Conservation (phyloP, 805 yeast species). For the Ogataea parapolymorpha region DNA sequence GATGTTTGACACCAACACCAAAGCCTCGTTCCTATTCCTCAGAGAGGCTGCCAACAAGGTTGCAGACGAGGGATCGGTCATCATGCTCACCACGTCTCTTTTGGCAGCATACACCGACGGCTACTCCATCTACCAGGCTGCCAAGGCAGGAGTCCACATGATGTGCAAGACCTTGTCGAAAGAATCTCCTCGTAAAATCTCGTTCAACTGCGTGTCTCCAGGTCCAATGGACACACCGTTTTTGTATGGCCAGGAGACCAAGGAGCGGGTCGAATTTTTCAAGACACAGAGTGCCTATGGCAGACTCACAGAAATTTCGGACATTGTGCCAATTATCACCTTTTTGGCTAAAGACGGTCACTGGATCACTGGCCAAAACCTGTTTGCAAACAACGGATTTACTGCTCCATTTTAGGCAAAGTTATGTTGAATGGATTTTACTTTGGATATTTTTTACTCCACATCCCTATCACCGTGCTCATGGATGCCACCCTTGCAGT, state of each 20-base stretch:
- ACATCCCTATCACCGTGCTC: conserved; percentile 70
- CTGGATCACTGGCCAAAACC: conserved; percentile 71
- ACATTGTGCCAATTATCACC: conserved; percentile 60
- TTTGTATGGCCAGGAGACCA: conserved; percentile 59
- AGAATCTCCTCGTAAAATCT: conserved; percentile 47
- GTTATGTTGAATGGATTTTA: conserved; percentile 22
- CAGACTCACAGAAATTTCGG: conserved; percentile 54
- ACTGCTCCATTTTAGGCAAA: conserved; percentile 44
- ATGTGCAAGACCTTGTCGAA: conserved; percentile 53
- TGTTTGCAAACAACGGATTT: conserved; percentile 63
- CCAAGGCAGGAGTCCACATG: conserved; percentile 54
- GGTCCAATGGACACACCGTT: conserved; percentile 70
- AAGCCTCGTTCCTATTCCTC: conserved; percentile 58
- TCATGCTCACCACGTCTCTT: conserved; percentile 58
- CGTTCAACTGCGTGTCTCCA: conserved; percentile 58
- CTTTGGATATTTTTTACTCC: conserved; percentile 43
- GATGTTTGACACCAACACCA: conserved; percentile 54
- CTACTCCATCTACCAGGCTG: conserved; percentile 53
- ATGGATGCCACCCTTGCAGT: conserved; percentile 73
- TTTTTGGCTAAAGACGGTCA: conserved; percentile 62
- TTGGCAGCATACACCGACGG: conserved; percentile 61
- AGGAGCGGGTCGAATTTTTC: conserved; percentile 54
- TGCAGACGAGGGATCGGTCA: conserved; percentile 50
- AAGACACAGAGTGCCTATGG: conserved; percentile 47
- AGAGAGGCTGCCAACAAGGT: conserved; percentile 52